Evolutionary conservation across 179 eudicot genomes (phyloP), one percentile per base, ranked within the genome.

Genomic region (Beta lomatogona): DNA sequence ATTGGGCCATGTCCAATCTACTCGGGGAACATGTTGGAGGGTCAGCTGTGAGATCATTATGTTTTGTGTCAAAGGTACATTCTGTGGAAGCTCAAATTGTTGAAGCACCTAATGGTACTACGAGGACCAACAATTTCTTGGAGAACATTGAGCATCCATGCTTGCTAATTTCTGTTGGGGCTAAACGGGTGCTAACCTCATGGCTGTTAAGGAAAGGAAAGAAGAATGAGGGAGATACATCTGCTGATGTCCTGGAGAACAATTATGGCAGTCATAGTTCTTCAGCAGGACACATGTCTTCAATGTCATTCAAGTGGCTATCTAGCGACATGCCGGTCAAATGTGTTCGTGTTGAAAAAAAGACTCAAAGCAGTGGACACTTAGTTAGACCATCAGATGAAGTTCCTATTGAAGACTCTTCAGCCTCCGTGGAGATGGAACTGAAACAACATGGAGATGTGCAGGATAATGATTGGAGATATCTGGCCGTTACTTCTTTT

Each of bases 21-120:
- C 97, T 96, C 64, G 99, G 99, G 78, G 99, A 93, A 76, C 99
- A 96, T 91, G 97, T 96, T 80, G 99, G 98, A 72, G 99, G 99
- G 79, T 96, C 99, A 59, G 96, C 98, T 77, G 98, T 96, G 81
- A 90, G 98, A 77, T 96, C 99, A 73, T 82, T 96, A 77, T 93
- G 91, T 84, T 93, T 79, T 74, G 95, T 92, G 81, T 94, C 93
- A 74, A 91, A 87, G 86, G 66, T 89, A 71, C 86, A 96, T 88
- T 82, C 78, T 64, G 81, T 77, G 55, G 86, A 83, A 82, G 80
- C 86, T 48, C 86, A 82, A 87, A 64, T 82, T 71, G 82, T 79
- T 53, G 79, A 77, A 65, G 73, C 77, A 72, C 73, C 82, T 79
- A 75, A 84, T 82, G 88, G 86, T 79, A 82, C 69, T 69, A 31